phyloP scores from a whole-genome alignment of 768 basidiomycete species.

The Russula vinacea region DNA sequence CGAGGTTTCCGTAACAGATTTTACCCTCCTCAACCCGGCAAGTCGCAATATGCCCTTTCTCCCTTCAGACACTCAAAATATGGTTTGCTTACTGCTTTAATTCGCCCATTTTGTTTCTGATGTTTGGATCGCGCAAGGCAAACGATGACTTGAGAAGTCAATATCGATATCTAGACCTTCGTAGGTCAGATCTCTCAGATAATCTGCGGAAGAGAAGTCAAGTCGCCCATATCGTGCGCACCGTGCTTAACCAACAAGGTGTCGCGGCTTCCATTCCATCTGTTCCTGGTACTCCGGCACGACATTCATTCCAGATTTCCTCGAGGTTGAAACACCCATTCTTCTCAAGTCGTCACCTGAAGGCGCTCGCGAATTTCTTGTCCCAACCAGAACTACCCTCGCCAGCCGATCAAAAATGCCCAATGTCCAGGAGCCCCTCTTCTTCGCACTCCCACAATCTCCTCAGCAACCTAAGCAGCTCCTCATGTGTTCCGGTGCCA shows the following conservation, averaged over 20 bases:
- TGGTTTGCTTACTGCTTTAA: conserved; percentile 49
- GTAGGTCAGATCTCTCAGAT: conserved; percentile 64
- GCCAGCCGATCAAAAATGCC: conserved; percentile 21
- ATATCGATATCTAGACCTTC: conserved; percentile 86
- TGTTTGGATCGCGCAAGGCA: conserved; percentile 46
- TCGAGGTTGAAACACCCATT: conserved; percentile 91
- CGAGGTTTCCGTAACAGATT: conserved; percentile 71
- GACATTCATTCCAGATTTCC: conserved; percentile 58
- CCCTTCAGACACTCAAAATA: conserved; percentile 69
- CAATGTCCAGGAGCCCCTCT: conserved; percentile 45
- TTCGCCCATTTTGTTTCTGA: conserved; percentile 12
- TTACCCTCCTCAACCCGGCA: conserved; percentile 79
- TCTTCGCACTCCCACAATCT: conserved; percentile 91
- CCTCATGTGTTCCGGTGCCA: conserved; percentile 81
- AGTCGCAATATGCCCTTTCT: conserved; percentile 71
- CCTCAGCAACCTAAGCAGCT: conserved; percentile 97
- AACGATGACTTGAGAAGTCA: conserved; percentile 83
- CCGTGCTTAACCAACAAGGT: conserved; percentile 73
- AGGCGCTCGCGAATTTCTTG: conserved; percentile 76
- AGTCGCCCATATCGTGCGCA: conserved; percentile 76
- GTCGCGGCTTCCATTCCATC: conserved; percentile 32
- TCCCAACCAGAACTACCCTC: conserved; percentile 25
- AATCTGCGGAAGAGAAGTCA: conserved; percentile 80
- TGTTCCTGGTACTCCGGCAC: conserved; percentile 23
- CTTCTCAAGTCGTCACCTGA: conserved; percentile 90